These are phyloP conservation scores for Bipolaris gigantea DNA, from an alignment of 2,329 filamentous ascomycete species.

Conservation along the genomic window DNA sequence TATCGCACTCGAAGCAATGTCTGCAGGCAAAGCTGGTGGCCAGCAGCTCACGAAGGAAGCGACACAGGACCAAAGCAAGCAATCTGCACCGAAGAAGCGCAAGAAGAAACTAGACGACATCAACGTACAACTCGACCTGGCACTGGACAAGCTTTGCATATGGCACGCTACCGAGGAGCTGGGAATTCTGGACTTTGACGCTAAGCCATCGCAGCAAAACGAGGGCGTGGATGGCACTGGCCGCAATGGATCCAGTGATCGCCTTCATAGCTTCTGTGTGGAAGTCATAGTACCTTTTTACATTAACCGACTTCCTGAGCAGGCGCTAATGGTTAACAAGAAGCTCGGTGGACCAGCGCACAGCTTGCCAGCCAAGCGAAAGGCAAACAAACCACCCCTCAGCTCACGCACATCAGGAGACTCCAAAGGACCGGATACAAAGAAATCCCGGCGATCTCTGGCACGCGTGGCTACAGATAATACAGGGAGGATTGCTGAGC, in stretches of 20 bases:
- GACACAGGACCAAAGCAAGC: conserved; percentile 19
- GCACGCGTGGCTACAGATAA: conserved; percentile 64
- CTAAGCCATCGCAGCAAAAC: conserved; percentile 27
- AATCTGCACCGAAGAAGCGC: conserved; percentile 41
- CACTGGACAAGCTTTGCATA: conserved; percentile 78
- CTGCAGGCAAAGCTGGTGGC: conserved; percentile 38
- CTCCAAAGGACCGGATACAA: conserved; percentile 43
- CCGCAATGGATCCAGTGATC: conserved; percentile 53
- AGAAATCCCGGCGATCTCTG: conserved; percentile 56
- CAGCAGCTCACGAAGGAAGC: conserved; percentile 20
- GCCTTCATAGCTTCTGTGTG: conserved; percentile 74
- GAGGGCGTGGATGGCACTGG: conserved; percentile 26
- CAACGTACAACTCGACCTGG: conserved; percentile 67
- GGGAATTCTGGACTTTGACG: conserved; percentile 44
- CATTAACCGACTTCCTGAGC: conserved; percentile 71
- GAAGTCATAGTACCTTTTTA: conserved; percentile 85
- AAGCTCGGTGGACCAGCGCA: conserved; percentile 74
- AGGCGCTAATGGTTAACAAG: conserved; percentile 70
- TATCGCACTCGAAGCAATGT: conserved; percentile 64
- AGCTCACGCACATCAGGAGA: conserved; percentile 45
- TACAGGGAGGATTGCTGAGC: conserved; percentile 53
- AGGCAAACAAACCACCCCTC: conserved; percentile 44
- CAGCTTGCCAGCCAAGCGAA: conserved; percentile 58
- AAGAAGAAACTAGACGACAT: conserved; percentile 68
- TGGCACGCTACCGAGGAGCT: conserved; percentile 77